Conservation (phyloP, 176 grass and related monocot species). For the Phoenix dactylifera region DNA sequence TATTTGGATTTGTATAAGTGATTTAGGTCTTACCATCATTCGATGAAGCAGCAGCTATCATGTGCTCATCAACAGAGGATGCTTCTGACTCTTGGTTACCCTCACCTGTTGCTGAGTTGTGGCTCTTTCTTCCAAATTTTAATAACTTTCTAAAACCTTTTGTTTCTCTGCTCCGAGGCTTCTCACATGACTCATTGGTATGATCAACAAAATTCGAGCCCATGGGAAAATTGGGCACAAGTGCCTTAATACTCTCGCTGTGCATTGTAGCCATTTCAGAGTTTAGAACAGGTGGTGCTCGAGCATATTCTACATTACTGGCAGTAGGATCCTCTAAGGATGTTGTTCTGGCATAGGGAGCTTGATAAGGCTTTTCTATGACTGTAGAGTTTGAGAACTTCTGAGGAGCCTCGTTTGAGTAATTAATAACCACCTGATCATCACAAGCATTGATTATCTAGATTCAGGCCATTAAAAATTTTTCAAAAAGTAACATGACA, state of each 20-base stretch:
- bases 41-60: conserved; percentile 12
- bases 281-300: conserved; percentile 23
- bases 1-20: background rate
- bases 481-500: too few relatives aligned
- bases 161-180: conserved; percentile 53
- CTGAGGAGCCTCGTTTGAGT: conserved; percentile 35
- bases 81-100: conserved; percentile 35
- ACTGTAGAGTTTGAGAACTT: conserved; percentile 5
- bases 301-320: conserved; percentile 11
- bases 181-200: conserved; percentile 30
- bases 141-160: conserved; percentile 84
- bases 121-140: conserved; percentile 83
- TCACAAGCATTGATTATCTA: conserved; percentile 19
- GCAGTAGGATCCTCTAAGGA: conserved; percentile 47
- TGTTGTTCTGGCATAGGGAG: conserved; percentile 59
- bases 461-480: background rate
- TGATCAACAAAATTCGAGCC: conserved; percentile 26
- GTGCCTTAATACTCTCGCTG: conserved; percentile 35
- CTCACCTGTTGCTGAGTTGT: conserved; percentile 32
- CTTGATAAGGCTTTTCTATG: conserved; percentile 48
- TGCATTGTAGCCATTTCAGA: conserved; percentile 22
- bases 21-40: conserved; percentile 55
- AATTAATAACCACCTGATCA: conserved; percentile 40
- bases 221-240: conserved; percentile 16
- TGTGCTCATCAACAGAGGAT: conserved; percentile 52